A percentile compares a stretch with the other conserved stretches of the same genome.
Conservation (phyloP, 73 alveolate genomes). For the Effrenium voratum region DNA sequence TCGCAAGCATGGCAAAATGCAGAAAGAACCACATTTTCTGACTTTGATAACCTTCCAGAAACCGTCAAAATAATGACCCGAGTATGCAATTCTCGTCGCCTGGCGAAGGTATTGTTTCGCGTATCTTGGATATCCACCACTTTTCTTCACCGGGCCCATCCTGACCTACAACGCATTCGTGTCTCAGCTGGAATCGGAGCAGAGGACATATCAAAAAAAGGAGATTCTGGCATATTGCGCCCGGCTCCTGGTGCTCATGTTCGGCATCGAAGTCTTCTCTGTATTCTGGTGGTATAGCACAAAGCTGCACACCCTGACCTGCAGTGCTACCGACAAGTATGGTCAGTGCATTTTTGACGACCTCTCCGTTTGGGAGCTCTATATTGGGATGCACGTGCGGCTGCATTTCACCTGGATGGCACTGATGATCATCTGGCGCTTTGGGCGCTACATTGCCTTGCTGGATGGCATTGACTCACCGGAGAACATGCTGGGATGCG, state of each 20-base stretch:
- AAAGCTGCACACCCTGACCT: slow-evolving; percentile 31
- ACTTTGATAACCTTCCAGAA: too few relatives aligned
- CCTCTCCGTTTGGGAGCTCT: slow-evolving; percentile 62
- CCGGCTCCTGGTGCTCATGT: slow-evolving; percentile 53
- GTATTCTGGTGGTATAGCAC: slow-evolving; percentile 70
- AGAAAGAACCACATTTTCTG: too few relatives aligned
- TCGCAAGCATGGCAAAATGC: too few relatives aligned
- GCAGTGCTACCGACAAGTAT: not conserved
- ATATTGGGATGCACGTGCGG: slow-evolving; percentile 60
- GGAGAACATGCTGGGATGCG: slow-evolving; percentile 92
- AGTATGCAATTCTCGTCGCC: not conserved
- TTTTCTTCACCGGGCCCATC: slow-evolving; percentile 93
- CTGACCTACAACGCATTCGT: slow-evolving; percentile 91
- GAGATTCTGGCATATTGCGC: not conserved
- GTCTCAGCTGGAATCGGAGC: slow-evolving; percentile 48
- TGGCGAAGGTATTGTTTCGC: slow-evolving; percentile 56
- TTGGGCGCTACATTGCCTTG: slow-evolving; percentile 78
- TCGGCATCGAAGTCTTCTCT: slow-evolving; percentile 32
- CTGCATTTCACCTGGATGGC: slow-evolving; percentile 70
- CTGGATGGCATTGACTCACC: slow-evolving; percentile 85
- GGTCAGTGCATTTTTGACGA: slow-evolving; percentile 53
- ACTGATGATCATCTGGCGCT: slow-evolving; percentile 84
- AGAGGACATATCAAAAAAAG: not conserved
- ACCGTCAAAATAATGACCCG: too few relatives aligned
- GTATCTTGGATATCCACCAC: slow-evolving; percentile 92